Conservation (phyloP, 495 filamentous ascomycete genomes). For the Parathielavia hyrcaniae region DNA sequence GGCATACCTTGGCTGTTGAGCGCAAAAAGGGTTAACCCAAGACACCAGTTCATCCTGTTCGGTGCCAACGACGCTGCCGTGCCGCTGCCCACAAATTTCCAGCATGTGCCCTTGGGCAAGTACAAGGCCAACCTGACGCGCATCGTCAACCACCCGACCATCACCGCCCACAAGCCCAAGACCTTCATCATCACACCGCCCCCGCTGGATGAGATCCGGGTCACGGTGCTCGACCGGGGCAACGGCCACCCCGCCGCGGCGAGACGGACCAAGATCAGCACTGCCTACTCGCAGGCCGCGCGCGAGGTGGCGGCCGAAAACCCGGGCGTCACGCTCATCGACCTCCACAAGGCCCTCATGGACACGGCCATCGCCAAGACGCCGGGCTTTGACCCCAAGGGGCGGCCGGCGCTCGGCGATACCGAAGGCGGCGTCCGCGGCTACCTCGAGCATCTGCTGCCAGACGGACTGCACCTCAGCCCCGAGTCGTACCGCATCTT, state of each 20-base stretch:
- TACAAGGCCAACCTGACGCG: conserved; percentile 64
- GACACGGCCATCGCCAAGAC: conserved; percentile 42
- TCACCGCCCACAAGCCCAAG: conserved; percentile 61
- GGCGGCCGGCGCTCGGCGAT: conserved; percentile 36
- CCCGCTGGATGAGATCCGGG: conserved; percentile 71
- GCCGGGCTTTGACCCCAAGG: conserved; percentile 36
- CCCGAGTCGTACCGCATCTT: conserved; percentile 47
- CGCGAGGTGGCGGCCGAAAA: conserved; percentile 58
- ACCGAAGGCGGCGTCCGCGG: conserved; percentile 39
- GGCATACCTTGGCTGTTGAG: no score
- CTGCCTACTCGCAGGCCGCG: conserved; percentile 63
- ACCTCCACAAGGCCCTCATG: conserved; percentile 72
- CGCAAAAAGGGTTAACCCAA: background rate
- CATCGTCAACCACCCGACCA: conserved; percentile 62
- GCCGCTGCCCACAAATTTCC: conserved; percentile 48
- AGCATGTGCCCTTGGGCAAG: conserved; percentile 66
- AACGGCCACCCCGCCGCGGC: conserved; percentile 45
- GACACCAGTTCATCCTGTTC: conserved; percentile 63
- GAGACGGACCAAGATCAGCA: conserved; percentile 58
- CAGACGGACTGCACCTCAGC: conserved; percentile 51
- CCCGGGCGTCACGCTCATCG: conserved; percentile 56
- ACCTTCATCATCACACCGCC: conserved; percentile 74
- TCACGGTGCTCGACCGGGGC: conserved; percentile 47
- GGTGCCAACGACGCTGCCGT: conserved; percentile 81
- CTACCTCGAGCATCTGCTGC: conserved; percentile 43